phyloP scores from a whole-genome alignment of 805 yeast species.

The Pichia nakasei region DNA sequence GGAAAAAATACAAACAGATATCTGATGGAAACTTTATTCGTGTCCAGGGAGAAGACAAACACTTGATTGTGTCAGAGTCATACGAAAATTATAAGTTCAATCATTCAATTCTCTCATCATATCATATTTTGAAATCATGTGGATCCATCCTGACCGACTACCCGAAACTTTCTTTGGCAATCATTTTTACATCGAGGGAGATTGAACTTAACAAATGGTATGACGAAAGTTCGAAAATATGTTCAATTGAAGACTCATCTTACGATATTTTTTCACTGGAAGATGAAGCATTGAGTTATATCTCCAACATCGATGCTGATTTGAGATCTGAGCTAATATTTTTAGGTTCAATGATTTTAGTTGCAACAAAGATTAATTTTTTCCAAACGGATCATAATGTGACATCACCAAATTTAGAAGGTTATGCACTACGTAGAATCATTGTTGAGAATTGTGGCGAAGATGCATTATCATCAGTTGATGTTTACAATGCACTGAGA shows the following conservation, averaged over 20 bases:
- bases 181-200: constrained; percentile 41
- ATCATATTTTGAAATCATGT: constrained; percentile 31
- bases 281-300: constrained; percentile 29
- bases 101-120: constrained; percentile 35
- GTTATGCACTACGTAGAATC: constrained; percentile 32
- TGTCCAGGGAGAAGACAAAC: constrained; percentile 40
- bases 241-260: constrained; percentile 27
- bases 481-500: constrained; percentile 38
- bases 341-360: constrained; percentile 34
- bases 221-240: constrained; percentile 34
- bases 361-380: constrained; percentile 42
- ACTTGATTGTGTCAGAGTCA: constrained; percentile 32
- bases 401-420: constrained; percentile 38
- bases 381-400: constrained; percentile 49
- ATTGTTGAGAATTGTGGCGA: constrained; percentile 33
- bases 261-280: constrained; percentile 24
- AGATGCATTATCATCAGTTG: constrained; percentile 29
- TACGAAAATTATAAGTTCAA: constrained; percentile 20
- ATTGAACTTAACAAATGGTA: constrained; percentile 43
- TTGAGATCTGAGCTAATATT: constrained; percentile 26
- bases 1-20: constrained; percentile 40
- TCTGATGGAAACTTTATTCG: constrained; percentile 38
- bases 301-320: constrained; percentile 20
- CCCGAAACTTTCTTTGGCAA: constrained; percentile 36
- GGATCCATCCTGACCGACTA: constrained; percentile 30